Percentiles rank a stretch among this genome's conserved stretches.
phyloP scores from a whole-genome alignment of 345 rosid genomes.

The Boechera stricta region DNA sequence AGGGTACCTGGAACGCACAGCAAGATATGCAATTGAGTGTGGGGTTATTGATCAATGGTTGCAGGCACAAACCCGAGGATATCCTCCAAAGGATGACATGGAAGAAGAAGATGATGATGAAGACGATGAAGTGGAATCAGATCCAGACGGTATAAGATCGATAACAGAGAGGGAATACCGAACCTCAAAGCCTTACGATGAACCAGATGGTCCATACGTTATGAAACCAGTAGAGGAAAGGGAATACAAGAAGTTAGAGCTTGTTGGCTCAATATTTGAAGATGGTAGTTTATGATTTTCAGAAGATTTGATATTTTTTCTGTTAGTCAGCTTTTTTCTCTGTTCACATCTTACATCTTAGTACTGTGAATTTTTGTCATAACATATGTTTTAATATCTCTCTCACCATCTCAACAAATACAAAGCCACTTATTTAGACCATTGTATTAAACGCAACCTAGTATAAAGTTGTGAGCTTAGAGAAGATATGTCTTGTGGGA shows the following conservation, averaged over 20 bases:
- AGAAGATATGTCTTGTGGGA: background rate
- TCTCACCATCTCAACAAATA: slow-evolving; percentile 7
- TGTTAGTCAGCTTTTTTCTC: slow-evolving; percentile 10
- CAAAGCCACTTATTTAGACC: background rate
- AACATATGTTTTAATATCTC: slow-evolving; percentile 10
- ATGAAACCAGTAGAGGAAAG: slow-evolving; percentile 47
- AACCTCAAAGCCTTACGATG: slow-evolving; percentile 51
- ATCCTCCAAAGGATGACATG: slow-evolving; percentile 70
- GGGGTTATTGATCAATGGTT: slow-evolving; percentile 90
- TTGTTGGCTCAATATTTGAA: slow-evolving; percentile 43
- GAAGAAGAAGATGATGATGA: slow-evolving; percentile 52
- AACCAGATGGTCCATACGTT: slow-evolving; percentile 46
- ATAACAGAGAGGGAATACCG: slow-evolving; percentile 65
- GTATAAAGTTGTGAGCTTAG: slow-evolving; percentile 7
- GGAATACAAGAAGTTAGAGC: slow-evolving; percentile 41
- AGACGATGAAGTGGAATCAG: slow-evolving; percentile 60
- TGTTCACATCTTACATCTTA: slow-evolving; percentile 28
- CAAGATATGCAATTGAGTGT: slow-evolving; percentile 77
- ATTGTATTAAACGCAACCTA: slow-evolving; percentile 3
- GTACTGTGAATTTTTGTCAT: slow-evolving; percentile 12
- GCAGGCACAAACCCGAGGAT: slow-evolving; percentile 64
- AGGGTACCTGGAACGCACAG: slow-evolving; percentile 64
- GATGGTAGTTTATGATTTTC: slow-evolving; percentile 37
- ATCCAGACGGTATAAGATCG: slow-evolving; percentile 66
- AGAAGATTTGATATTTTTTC: slow-evolving; percentile 1